Evolutionary conservation across 2,329 filamentous ascomycete species (phyloP).

Genomic region (Harringtonia lauricola): DNA sequence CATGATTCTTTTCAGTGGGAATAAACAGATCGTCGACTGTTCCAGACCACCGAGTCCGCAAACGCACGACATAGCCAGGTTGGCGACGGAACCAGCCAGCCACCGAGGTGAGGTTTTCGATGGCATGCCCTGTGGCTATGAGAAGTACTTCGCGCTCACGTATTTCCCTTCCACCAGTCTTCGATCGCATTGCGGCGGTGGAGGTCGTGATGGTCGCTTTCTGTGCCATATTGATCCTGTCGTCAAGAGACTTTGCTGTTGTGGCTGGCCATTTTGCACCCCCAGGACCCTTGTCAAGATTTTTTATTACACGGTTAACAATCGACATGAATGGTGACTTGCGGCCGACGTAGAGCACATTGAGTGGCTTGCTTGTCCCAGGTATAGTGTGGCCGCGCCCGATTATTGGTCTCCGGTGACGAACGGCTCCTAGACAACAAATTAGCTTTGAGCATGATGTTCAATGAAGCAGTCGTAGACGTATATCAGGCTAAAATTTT

Average conservation of each 20-base stretch:
- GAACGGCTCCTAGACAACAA: background rate
- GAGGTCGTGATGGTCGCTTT: slow-evolving; percentile 10
- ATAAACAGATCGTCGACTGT: slow-evolving; percentile 56
- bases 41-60: slow-evolving; percentile 52
- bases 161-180: slow-evolving; percentile 16
- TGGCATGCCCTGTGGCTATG: slow-evolving; percentile 52
- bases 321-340: slow-evolving; percentile 57
- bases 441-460: background rate
- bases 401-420: slow-evolving; percentile 4
- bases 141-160: slow-evolving; percentile 25
- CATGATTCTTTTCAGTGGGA: slow-evolving; percentile 22
- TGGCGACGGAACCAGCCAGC: slow-evolving; percentile 55
- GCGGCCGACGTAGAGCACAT: slow-evolving; percentile 50
- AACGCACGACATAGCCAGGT: slow-evolving; percentile 43
- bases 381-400: background rate
- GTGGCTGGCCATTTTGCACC: slow-evolving; percentile 33
- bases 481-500: no score
- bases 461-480: no score
- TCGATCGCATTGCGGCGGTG: slow-evolving; percentile 12
- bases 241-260: slow-evolving; percentile 31
- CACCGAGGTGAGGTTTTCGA: slow-evolving; percentile 50
- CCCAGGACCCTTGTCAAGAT: slow-evolving; percentile 42
- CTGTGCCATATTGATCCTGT: slow-evolving; percentile 30
- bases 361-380: background rate
- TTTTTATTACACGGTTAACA: slow-evolving; percentile 52